A percentile compares a stretch with the other conserved stretches of the same genome.
These are phyloP conservation scores for Cetradonia linearis DNA, from an alignment of 495 filamentous ascomycete species.

Conservation along the genomic window DNA sequence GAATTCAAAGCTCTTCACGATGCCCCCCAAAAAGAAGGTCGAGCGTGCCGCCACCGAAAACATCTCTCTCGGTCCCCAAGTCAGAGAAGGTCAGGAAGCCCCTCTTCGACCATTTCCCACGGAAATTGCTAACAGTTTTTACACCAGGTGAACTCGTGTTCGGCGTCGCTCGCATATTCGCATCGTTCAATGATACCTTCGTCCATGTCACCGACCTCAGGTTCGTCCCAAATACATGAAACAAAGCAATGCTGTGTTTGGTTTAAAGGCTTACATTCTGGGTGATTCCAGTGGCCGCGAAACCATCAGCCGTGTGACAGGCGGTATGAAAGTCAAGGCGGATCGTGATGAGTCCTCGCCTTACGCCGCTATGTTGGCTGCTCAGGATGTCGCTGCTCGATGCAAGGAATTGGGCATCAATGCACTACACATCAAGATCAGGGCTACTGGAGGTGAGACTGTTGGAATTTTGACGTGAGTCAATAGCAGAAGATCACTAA, in stretches of 20 bases:
- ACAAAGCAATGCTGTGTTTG: not conserved
- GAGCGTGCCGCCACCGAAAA: slow-evolving; percentile 77
- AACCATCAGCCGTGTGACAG: slow-evolving; percentile 98
- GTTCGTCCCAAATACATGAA: slow-evolving; percentile 45
- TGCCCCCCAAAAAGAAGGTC: slow-evolving; percentile 78
- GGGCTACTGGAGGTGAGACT: slow-evolving; percentile 80
- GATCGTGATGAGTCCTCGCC: slow-evolving; percentile 99
- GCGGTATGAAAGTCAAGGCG: slow-evolving; percentile 99
- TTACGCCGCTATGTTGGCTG: slow-evolving; percentile 99
- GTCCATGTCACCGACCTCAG: slow-evolving; percentile 99
- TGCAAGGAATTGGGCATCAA: slow-evolving; percentile 99
- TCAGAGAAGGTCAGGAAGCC: slow-evolving; percentile 61
- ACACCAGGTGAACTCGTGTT: slow-evolving; percentile 85
- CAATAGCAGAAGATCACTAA: not conserved
- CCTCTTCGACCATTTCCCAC: not conserved
- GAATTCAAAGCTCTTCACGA: slow-evolving; percentile 34
- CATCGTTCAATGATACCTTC: slow-evolving; percentile 97
- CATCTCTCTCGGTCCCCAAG: slow-evolving; percentile 93
- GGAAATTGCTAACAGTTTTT: slow-evolving; percentile 3
- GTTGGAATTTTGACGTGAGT: not conserved
- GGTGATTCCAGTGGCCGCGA: slow-evolving; percentile 87
- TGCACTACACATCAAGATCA: slow-evolving; percentile 99
- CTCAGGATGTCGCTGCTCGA: slow-evolving; percentile 80
- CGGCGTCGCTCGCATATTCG: slow-evolving; percentile 98
- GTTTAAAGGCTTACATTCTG: slow-evolving; percentile 49